Conservation (phyloP, 495 filamentous ascomycete genomes). For the Neurospora intermedia region DNA sequence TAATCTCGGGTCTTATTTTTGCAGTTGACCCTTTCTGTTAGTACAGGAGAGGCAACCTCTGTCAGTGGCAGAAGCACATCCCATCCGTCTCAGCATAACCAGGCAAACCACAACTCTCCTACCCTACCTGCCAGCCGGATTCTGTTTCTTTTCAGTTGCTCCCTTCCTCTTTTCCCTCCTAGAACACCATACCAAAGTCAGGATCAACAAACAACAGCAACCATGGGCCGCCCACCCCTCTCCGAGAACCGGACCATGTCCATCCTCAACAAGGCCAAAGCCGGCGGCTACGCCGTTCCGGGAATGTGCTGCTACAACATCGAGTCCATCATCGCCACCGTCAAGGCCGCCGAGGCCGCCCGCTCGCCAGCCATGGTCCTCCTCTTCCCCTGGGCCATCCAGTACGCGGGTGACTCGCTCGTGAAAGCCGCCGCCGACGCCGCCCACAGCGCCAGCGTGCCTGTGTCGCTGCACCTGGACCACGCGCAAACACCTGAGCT, state of each 20-base stretch:
- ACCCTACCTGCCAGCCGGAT: neutral
- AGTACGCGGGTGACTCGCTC: slow-evolving; percentile 49
- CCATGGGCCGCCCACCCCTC: slow-evolving; percentile 40
- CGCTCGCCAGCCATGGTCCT: slow-evolving; percentile 69
- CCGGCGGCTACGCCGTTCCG: slow-evolving; percentile 57
- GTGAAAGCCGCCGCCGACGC: slow-evolving; percentile 30
- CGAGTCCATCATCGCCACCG: slow-evolving; percentile 69
- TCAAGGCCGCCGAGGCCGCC: slow-evolving; percentile 66
- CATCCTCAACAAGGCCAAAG: slow-evolving; percentile 57
- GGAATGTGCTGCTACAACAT: slow-evolving; percentile 83
- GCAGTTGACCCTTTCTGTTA: neutral
- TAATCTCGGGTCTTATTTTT: neutral
- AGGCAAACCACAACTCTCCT: neutral
- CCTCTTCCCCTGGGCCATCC: slow-evolving; percentile 80
- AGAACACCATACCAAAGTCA: neutral
- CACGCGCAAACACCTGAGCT: slow-evolving; percentile 66
- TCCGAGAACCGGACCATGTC: slow-evolving; percentile 52
- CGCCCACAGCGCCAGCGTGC: slow-evolving; percentile 55
- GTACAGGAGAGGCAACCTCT: neutral
- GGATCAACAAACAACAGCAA: slow-evolving; percentile 9
- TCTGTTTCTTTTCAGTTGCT: neutral
- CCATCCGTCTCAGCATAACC: neutral
- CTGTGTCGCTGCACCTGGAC: slow-evolving; percentile 65
- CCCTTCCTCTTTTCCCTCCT: neutral
- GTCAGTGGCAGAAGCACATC: neutral